These are phyloP conservation scores for Radiomyces spectabilis DNA, from an alignment of 192 early-diverging fungal species.

Conservation along the genomic window DNA sequence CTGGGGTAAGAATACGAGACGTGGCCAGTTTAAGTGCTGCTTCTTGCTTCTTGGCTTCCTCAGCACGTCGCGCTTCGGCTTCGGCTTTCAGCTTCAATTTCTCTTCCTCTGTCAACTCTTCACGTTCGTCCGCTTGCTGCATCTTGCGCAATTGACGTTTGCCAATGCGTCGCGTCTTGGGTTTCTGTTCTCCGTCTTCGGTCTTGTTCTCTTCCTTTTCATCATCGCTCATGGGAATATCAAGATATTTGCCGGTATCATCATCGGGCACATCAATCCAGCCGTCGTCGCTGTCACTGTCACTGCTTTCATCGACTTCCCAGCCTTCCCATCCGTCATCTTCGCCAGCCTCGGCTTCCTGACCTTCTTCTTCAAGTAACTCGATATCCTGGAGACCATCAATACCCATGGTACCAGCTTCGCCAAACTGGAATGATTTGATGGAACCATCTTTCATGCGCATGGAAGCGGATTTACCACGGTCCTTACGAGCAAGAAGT, in stretches of 20 bases:
- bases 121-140: constrained; percentile 16
- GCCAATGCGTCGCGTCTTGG: constrained; percentile 30
- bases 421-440: constrained; percentile 61
- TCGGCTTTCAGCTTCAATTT: constrained; percentile 32
- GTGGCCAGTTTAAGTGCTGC: constrained; percentile 37
- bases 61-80: constrained; percentile 23
- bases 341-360: constrained; percentile 35
- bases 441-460: constrained; percentile 46
- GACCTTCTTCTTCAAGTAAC: constrained; percentile 52
- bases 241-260: constrained; percentile 23
- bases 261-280: constrained; percentile 28
- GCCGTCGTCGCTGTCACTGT: constrained; percentile 26
- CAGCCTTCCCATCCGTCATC: constrained; percentile 27
- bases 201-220: constrained; percentile 30
- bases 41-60: constrained; percentile 40
- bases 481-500: constrained; percentile 85
- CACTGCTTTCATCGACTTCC: constrained; percentile 30
- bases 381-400: constrained; percentile 80
- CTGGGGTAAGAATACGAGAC: constrained; percentile 75
- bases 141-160: constrained; percentile 37
- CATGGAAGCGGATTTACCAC: constrained; percentile 82
- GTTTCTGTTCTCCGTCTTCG: constrained; percentile 1
- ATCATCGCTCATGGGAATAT: constrained; percentile 43
- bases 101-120: constrained; percentile 31
- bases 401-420: constrained; percentile 39